Evolutionary conservation across 805 yeast species (phyloP), one percentile per base, ranked within the genome.

Genomic region (Myxozyma sirexii): DNA sequence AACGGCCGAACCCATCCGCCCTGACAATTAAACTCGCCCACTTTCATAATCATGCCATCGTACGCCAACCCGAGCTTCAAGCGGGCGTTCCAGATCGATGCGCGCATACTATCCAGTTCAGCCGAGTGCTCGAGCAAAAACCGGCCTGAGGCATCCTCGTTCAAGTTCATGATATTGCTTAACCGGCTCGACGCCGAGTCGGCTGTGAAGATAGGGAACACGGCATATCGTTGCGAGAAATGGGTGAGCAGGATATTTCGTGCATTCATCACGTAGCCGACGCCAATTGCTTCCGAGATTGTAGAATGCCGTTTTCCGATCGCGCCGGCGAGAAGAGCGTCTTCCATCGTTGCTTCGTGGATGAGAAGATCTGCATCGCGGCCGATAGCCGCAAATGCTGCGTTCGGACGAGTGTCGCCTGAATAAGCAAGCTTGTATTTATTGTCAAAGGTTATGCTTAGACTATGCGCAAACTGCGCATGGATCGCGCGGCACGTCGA

Each of bases 261-360:
- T 24, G 92, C 90, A 23, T 80, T 74, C 98, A 94, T 93, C 38
- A 76, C 72, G 56, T 81, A 77, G 0, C 89, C 84, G 1, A 91
- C 84, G 15, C 76, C 77, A 29, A 92, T 78, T 0, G 98, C 98
- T 70, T 93, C 98, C 21, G 87, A 82, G 57, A 91, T 83, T 0
- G 99, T 94, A 13, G 96, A 85, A 71, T 94, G 99, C 61, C 84
- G 82, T 71, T 94, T 94, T 35, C 81, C 79, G 27, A 82, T 73
- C 0, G 99, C 99, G 71, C 91, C 97, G 55, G 82, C 84, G 5
- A 79, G 75, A 48, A 90, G 77, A 33, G 82, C 88, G 71, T 90
- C 89, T 58, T 90, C 97, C 62, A 94, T 80, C 0, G 99, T 90
- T 0, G 97, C 92, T 72, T 94, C 99, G 72, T 94, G 99, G 50